phyloP scores from a whole-genome alignment of 441 rosid genomes.

The Arabidopsis lyrata region DNA sequence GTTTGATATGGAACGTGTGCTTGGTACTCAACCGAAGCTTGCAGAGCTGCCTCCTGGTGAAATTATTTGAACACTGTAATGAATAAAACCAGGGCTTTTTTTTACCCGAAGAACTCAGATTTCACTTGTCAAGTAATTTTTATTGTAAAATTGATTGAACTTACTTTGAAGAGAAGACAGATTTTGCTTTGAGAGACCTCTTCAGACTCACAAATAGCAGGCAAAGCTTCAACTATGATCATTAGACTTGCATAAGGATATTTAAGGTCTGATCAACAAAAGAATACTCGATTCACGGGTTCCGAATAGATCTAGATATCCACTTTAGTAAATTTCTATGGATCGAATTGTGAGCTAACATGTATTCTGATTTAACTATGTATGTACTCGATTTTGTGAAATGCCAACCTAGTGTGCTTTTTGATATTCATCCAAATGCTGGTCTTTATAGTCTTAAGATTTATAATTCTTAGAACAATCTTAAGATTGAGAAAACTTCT shows the following conservation, averaged over 20 bases:
- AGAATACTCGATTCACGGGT: no score
- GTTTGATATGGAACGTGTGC: conserved; percentile 93
- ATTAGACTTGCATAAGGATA: neutral
- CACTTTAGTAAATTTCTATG: no score
- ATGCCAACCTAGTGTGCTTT: neutral
- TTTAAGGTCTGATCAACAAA: neutral
- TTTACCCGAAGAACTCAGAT: conserved; percentile 21
- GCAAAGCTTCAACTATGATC: neutral
- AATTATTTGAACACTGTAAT: conserved; percentile 48
- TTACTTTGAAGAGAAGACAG: conserved; percentile 8
- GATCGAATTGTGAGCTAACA: no score
- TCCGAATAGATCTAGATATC: no score
- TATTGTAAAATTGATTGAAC: conserved; percentile 23
- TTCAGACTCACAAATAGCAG: neutral
- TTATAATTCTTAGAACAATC: neutral
- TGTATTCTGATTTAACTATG: no score
- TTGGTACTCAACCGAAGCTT: conserved; percentile 76
- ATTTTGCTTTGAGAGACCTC: neutral
- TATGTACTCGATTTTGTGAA: neutral
- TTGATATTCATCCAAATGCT: neutral
- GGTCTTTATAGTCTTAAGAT: neutral
- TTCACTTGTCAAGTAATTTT: conserved; percentile 21
- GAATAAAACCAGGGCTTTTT: neutral
- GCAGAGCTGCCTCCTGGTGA: conserved; percentile 95
- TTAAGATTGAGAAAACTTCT: neutral